These are phyloP conservation scores for Aureobasidium sp. DNA, from an alignment of 2,329 filamentous ascomycete genomes.

Conservation along the genomic window DNA sequence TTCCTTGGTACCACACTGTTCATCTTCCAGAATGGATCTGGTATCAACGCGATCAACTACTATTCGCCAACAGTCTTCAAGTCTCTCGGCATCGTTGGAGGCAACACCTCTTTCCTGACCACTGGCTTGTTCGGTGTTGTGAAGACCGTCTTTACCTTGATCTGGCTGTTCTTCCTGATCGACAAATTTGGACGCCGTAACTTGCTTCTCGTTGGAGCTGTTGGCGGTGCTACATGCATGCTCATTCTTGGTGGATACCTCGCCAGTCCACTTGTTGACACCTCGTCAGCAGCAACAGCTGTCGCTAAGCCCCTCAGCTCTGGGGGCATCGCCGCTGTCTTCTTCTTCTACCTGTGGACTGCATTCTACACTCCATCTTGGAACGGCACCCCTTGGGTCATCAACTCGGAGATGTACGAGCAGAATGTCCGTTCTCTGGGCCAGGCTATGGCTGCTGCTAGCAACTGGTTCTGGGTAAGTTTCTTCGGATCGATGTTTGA, in stretches of 20 bases:
- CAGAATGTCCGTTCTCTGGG: conserved; percentile 33
- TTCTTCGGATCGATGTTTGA: background rate
- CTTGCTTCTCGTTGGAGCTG: conserved; percentile 42
- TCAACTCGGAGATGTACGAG: conserved; percentile 43
- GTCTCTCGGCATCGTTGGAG: conserved; percentile 54
- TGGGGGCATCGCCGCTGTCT: conserved; percentile 46
- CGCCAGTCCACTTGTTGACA: conserved; percentile 30
- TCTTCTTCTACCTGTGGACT: conserved; percentile 49
- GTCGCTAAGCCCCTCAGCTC: conserved; percentile 37
- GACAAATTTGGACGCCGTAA: conserved; percentile 36
- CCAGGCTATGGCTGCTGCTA: conserved; percentile 27
- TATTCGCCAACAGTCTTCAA: conserved; percentile 64
- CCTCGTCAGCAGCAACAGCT: conserved; percentile 30
- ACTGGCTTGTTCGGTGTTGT: conserved; percentile 21
- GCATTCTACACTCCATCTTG: conserved; percentile 43
- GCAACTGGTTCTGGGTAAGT: conserved; percentile 26
- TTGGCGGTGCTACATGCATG: conserved; percentile 43
- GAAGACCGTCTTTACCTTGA: conserved; percentile 32
- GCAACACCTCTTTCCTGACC: conserved; percentile 54
- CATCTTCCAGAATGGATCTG: conserved; percentile 18
- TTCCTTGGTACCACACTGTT: conserved; percentile 20
- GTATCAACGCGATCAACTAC: conserved; percentile 37
- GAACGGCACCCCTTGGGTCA: conserved; percentile 33
- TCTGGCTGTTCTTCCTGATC: conserved; percentile 34
- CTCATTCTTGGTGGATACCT: conserved; percentile 50